phyloP scores from a whole-genome alignment of 441 rosid genomes.

The Brassica balearica region DNA sequence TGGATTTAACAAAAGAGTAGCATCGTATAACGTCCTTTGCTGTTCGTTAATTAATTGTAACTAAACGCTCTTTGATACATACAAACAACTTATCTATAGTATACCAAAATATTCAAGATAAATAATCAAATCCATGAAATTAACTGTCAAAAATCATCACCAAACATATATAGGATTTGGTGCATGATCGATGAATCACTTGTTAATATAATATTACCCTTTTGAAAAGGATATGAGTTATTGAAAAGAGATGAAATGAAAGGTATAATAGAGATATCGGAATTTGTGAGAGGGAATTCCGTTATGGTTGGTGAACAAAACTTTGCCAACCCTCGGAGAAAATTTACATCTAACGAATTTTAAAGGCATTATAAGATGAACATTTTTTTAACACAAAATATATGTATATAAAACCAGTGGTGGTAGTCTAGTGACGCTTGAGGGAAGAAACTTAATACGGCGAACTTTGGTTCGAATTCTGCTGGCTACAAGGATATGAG shows the following conservation, averaged over 20 bases:
- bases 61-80: not conserved
- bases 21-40: not conserved
- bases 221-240: slow-evolving; percentile 42
- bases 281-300: slow-evolving; percentile 34
- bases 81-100: slow-evolving; percentile 4
- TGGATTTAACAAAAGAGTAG: not conserved
- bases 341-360: slow-evolving; percentile 34
- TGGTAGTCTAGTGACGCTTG: no score
- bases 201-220: slow-evolving; percentile 17
- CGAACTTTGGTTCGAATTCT: no score
- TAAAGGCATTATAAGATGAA: slow-evolving; percentile 5
- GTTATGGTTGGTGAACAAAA: slow-evolving; percentile 62
- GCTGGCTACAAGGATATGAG: no score
- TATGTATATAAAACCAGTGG: no score
- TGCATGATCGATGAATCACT: slow-evolving; percentile 27
- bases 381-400: slow-evolving; percentile 7
- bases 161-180: slow-evolving; percentile 22
- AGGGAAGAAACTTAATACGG: no score
- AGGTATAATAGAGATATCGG: slow-evolving; percentile 19
- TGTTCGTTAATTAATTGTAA: not conserved
- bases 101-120: not conserved
- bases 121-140: not conserved
- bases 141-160: slow-evolving; percentile 11
- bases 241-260: slow-evolving; percentile 37
- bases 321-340: slow-evolving; percentile 47